These are phyloP conservation scores for Podospora pseudoanserina DNA, from an alignment of 495 filamentous ascomycete species.

Conservation along the genomic window DNA sequence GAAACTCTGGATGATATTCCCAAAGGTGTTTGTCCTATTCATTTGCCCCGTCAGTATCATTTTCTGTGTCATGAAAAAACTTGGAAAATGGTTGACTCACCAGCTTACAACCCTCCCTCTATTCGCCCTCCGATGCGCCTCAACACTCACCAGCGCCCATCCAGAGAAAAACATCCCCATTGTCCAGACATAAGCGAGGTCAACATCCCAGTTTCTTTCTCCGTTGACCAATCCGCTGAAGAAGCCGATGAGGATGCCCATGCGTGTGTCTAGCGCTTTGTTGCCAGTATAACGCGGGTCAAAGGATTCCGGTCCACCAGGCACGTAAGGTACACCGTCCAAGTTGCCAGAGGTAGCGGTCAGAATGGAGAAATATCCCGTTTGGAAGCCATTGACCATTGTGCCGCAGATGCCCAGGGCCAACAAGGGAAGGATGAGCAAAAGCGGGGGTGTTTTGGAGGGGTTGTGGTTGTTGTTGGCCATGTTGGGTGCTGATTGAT, in stretches of 20 bases:
- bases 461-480: background rate
- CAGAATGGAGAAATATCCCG: background rate
- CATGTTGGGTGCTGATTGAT: background rate
- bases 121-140: background rate
- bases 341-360: background rate
- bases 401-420: background rate
- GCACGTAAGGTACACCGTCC: background rate
- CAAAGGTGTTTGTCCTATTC: background rate
- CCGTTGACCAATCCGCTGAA: background rate
- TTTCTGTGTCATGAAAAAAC: background rate
- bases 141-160: slow-evolving; percentile 1
- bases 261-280: background rate
- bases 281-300: background rate
- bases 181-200: background rate
- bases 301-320: background rate
- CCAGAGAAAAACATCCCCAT: background rate
- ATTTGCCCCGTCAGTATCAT: background rate
- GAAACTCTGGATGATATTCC: background rate
- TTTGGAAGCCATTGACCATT: background rate
- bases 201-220: background rate
- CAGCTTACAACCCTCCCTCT: background rate
- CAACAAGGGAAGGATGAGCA: background rate
- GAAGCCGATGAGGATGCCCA: background rate
- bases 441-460: background rate
- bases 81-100: background rate